A percentile compares a stretch with the other conserved stretches of the same genome.
Conservation (phyloP, 495 filamentous ascomycete genomes). For the Trichoderma erinaceum region DNA sequence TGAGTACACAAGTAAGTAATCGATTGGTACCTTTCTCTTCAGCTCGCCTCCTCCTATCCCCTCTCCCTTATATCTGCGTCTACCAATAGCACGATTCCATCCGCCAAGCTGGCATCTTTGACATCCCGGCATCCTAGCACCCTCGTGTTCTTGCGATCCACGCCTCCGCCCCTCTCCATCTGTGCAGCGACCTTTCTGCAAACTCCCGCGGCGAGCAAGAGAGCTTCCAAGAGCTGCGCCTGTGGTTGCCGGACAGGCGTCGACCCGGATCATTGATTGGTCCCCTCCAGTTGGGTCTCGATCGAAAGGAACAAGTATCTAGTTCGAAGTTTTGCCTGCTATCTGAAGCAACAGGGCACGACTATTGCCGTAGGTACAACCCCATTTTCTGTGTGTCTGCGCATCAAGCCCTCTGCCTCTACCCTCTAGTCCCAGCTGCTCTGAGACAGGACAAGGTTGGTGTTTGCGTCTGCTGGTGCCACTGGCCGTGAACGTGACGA, state of each 20-base stretch:
- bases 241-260: not conserved
- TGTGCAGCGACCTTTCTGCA: conserved; percentile 6
- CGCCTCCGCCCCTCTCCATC: not conserved
- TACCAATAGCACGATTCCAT: conserved; percentile 2
- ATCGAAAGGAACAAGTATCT: conserved; percentile 1
- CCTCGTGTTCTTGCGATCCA: not conserved
- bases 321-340: not conserved
- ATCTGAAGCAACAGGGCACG: not conserved
- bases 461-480: not conserved
- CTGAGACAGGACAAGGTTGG: not conserved
- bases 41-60: not conserved
- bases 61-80: not conserved
- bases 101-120: conserved; percentile 8
- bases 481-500: not conserved
- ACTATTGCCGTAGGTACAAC: not conserved
- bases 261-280: not conserved
- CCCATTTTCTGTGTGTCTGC: not conserved
- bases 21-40: not conserved
- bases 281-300: not conserved
- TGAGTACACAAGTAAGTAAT: not conserved
- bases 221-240: not conserved
- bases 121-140: not conserved
- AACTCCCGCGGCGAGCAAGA: conserved; percentile 3
- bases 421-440: not conserved
- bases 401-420: not conserved